phyloP scores from a whole-genome alignment of 2,329 filamentous ascomycete species.

The Xylaria sp. region DNA sequence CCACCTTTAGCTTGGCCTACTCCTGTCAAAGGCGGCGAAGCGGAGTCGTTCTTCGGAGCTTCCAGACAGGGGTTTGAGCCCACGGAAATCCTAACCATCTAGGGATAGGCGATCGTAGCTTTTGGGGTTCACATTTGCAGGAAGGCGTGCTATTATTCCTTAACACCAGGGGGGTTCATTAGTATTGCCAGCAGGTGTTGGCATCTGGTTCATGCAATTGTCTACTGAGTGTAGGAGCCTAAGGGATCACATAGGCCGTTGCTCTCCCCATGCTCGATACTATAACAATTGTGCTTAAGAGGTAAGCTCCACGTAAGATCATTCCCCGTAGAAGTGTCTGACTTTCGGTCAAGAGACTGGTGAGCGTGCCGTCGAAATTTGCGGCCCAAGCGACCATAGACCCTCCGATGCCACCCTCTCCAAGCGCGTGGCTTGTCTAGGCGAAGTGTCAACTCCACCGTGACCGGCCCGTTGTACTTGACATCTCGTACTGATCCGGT shows the following conservation, averaged over 20 bases:
- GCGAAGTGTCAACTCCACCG: constrained; percentile 26
- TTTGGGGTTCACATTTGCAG: background rate
- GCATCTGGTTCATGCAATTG: constrained; percentile 11
- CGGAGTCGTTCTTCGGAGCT: constrained; percentile 31
- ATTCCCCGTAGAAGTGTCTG: constrained; percentile 18
- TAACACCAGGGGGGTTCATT: constrained; percentile 13
- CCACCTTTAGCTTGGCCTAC: constrained; percentile 34
- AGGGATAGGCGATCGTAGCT: constrained; percentile 15
- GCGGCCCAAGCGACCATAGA: constrained; percentile 27
- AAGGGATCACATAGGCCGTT: constrained; percentile 3
- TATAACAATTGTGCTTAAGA: constrained; percentile 12
- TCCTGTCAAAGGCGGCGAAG: constrained; percentile 36
- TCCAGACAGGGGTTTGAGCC: constrained; percentile 25
- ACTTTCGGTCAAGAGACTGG: constrained; percentile 35
- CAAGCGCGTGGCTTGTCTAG: constrained; percentile 31
- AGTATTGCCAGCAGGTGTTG: constrained; percentile 17
- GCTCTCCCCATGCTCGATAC: constrained; percentile 6
- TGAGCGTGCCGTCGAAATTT: constrained; percentile 23
- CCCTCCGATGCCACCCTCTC: constrained; percentile 34
- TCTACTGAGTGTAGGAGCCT: constrained; percentile 1
- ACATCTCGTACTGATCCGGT: constrained; percentile 23
- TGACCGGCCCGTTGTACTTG: constrained; percentile 28
- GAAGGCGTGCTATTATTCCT: constrained; percentile 11
- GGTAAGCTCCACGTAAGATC: constrained; percentile 13
- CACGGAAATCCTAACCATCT: constrained; percentile 26